Evolutionary conservation across 164 flowering plant genomes (phyloP), one percentile per base, ranked within the genome.

Genomic region (Echeveria elegans): DNA sequence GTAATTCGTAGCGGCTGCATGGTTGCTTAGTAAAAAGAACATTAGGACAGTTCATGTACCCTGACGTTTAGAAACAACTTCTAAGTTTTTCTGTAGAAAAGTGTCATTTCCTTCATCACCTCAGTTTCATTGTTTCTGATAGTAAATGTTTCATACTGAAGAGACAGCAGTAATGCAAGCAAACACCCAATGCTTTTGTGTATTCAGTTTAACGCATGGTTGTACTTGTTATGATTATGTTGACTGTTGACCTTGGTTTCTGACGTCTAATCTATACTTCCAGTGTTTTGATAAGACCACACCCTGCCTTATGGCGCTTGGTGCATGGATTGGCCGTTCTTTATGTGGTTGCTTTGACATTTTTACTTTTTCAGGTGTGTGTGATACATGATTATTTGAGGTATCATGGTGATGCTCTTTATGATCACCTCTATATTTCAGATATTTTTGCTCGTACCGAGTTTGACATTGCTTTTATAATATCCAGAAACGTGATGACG

Each of bases 311-410:
- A 62, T 95, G 99, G 99, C 97, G 99, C 52, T 72, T 95, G 67
- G 97, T 92, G 72, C 99, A 95, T 85, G 99, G 99, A 70, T 77
- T 90, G 90, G 97, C 99, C 70, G 95, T 95, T 71, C 63, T 92
- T 43, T 95, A 95, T 74, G 98, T 95, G 66, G 96, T 95, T 52
- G 80, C 90, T 31, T 86, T 95, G 59, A 95, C 99, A 53, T 95
- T 95, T 88, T 80, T 95, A 75, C 96, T 95, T 71, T 95, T 95
- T 69, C 99, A 95, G 99, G 99, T 89, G 65, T 30, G 78, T 78
- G 72, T 70, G 14, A 21, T 7, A 3, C 21, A 23, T 34, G 37
- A 34, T 34, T 3, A n/a, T n/a, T n/a, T n/a, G n/a, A n/a, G n/a
- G n/a, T n/a, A n/a, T n/a, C n/a, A n/a, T n/a, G n/a, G n/a, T n/a